These are phyloP conservation scores for Kodamaea fukazawae DNA, from an alignment of 805 yeast species.

Conservation along the genomic window DNA sequence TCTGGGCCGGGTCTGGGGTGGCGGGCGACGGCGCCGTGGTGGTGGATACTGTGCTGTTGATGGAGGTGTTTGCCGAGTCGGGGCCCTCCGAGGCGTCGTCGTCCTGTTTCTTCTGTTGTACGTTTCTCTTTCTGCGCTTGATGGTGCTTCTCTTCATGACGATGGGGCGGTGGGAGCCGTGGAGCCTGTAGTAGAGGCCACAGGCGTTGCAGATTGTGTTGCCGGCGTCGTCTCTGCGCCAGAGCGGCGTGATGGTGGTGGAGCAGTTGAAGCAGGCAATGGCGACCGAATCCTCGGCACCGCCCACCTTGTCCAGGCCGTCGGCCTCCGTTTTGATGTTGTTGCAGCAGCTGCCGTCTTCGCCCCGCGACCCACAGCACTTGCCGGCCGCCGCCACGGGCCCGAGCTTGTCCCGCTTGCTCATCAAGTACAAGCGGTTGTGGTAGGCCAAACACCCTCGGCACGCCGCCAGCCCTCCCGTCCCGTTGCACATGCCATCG, in stretches of 20 bases:
- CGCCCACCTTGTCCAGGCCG: neutral
- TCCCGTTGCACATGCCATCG: slow-evolving; percentile 80
- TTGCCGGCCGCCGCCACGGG: slow-evolving; percentile 4
- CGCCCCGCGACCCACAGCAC: slow-evolving; percentile 3
- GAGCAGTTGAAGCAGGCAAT: slow-evolving; percentile 83
- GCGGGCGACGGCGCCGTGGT: neutral
- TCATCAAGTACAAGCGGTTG: slow-evolving; percentile 54
- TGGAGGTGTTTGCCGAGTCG: slow-evolving; percentile 1
- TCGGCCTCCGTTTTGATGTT: slow-evolving; percentile 2
- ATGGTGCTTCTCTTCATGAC: slow-evolving; percentile 70
- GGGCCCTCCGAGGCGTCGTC: neutral
- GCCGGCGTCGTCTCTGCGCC: slow-evolving; percentile 82
- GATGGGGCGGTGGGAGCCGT: slow-evolving; percentile 74
- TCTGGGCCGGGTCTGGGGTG: neutral
- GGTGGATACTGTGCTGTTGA: neutral
- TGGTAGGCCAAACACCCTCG: slow-evolving; percentile 81
- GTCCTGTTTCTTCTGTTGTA: slow-evolving; percentile 2
- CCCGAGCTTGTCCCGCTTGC: slow-evolving; percentile 18
- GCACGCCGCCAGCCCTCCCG: slow-evolving; percentile 80
- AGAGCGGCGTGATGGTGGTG: slow-evolving; percentile 80
- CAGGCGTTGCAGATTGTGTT: slow-evolving; percentile 88
- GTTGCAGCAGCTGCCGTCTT: slow-evolving; percentile 5
- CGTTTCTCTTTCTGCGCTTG: slow-evolving; percentile 64
- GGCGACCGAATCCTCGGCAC: slow-evolving; percentile 44
- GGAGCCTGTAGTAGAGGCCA: slow-evolving; percentile 72